Percentiles rank a stretch among this genome's conserved stretches.
phyloP scores from a whole-genome alignment of 345 rosid genomes.

The Laguncularia racemosa region DNA sequence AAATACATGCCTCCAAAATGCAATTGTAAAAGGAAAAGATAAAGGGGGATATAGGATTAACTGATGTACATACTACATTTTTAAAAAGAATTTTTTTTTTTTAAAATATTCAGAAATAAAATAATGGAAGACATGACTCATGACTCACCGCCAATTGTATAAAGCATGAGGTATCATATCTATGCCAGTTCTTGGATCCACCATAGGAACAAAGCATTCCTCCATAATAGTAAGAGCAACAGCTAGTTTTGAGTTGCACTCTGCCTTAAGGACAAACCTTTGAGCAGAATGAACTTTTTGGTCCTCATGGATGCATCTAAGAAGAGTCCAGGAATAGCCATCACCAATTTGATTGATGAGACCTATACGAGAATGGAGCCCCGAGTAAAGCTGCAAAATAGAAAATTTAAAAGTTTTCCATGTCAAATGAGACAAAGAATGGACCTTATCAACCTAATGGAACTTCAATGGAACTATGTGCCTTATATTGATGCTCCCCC shows the following conservation, averaged over 20 bases:
- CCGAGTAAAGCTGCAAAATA: slow-evolving; percentile 48
- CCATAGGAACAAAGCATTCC: slow-evolving; percentile 91
- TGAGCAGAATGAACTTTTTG: slow-evolving; percentile 68
- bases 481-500: too few relatives aligned
- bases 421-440: neutral
- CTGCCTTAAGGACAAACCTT: slow-evolving; percentile 73
- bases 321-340: slow-evolving; percentile 70
- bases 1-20: too few relatives aligned
- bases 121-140: neutral
- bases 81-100: too few relatives aligned
- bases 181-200: slow-evolving; percentile 90
- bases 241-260: slow-evolving; percentile 87
- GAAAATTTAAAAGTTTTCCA: slow-evolving; percentile 12
- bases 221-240: slow-evolving; percentile 92
- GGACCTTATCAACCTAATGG: neutral
- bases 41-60: too few relatives aligned
- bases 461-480: neutral
- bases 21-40: too few relatives aligned
- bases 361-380: slow-evolving; percentile 78
- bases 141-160: slow-evolving; percentile 72
- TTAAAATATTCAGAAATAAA: neutral
- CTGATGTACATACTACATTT: too few relatives aligned
- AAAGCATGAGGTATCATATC: slow-evolving; percentile 89
- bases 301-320: slow-evolving; percentile 78
- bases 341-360: slow-evolving; percentile 38